Base-by-base conservation (phyloP, 371 early-diverging fungal genomes). In the Coemansia sp. region DNA sequence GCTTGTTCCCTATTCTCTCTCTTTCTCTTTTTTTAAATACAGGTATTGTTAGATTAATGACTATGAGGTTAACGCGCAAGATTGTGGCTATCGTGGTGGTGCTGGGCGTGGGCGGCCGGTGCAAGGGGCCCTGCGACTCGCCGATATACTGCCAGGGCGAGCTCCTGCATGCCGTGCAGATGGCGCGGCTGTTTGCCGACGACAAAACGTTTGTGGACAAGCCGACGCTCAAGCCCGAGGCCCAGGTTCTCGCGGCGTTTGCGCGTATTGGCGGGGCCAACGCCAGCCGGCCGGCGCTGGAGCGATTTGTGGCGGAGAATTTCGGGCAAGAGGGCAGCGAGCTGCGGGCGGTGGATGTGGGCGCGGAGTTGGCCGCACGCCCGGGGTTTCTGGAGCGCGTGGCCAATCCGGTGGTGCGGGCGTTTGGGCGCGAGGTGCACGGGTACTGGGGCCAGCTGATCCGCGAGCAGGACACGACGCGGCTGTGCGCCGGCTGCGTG, bases 171-270 rank as follows among this genome's bases (percentile, higher is more conserved):
- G 71, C 79, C 0, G 81, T 91, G 7, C 87, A 88, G 67, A 62
- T 84, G 16, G 80, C 85, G 34, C 63, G 73, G 3, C 58, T 88
- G 2, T 89, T 84, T 68, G 59, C 69, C 20, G 88, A 89, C 55
- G 89, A 88, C 40, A 91, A 91, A 72, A 85, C 86, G 5, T 81
- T 84, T 61, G 72, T 83, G 16, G 81, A 84, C 54, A 69, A 84
- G 88, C 87, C 89, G 5, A 90, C 88, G 2, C 67, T 77, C 16
- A 83, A 83, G 59, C 83, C 91, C 8, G 76, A 82, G 5, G 55
- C 62, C 16, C 70, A 86, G 40, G 82, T 90, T 10, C 34, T 86
- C 1, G 55, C 59, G 1, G 82, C 81, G 26, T 5, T 91, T 88
- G 68, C 31, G 80, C 14, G 54, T 54, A 11, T 68, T 89, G 0